phyloP scores from a whole-genome alignment of 345 rosid genomes.

The Alliaria petiolata region DNA sequence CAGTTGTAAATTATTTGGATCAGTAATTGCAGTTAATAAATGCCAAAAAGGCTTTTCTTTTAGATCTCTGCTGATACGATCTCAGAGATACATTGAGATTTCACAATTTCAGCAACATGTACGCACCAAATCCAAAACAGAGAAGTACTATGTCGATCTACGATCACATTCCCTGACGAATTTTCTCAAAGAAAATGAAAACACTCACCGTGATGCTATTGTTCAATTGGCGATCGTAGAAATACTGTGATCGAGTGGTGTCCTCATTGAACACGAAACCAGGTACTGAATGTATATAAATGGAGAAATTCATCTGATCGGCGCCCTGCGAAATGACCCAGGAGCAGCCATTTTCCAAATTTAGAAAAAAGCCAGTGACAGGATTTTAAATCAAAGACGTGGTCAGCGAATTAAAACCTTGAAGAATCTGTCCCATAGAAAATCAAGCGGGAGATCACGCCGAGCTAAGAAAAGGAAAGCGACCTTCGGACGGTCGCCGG shows the following conservation, averaged over 20 bases:
- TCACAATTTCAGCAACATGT: background rate
- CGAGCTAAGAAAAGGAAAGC: conserved; percentile 71
- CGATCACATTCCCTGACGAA: background rate
- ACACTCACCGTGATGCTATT: conserved; percentile 63
- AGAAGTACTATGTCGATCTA: background rate
- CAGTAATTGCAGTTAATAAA: background rate
- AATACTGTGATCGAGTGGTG: conserved; percentile 61
- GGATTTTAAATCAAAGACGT: background rate
- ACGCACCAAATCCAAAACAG: background rate
- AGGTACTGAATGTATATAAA: conserved; percentile 72
- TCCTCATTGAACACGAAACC: conserved; percentile 69
- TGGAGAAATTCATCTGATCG: conserved; percentile 56
- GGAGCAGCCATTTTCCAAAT: background rate
- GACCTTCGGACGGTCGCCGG: conserved; percentile 52
- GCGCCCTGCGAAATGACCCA: conserved; percentile 45
- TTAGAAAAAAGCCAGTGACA: background rate
- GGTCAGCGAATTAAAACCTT: conserved; percentile 37
- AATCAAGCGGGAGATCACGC: conserved; percentile 59
- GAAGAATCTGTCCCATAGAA: conserved; percentile 71
- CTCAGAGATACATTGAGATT: background rate
- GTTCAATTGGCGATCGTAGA: conserved; percentile 66
- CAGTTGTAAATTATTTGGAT: background rate
- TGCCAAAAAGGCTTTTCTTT: background rate
- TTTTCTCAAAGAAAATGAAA: no score
- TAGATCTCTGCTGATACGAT: background rate